Evolutionary conservation across 768 basidiomycete species (phyloP).

Genomic region (Boletus sp.): DNA sequence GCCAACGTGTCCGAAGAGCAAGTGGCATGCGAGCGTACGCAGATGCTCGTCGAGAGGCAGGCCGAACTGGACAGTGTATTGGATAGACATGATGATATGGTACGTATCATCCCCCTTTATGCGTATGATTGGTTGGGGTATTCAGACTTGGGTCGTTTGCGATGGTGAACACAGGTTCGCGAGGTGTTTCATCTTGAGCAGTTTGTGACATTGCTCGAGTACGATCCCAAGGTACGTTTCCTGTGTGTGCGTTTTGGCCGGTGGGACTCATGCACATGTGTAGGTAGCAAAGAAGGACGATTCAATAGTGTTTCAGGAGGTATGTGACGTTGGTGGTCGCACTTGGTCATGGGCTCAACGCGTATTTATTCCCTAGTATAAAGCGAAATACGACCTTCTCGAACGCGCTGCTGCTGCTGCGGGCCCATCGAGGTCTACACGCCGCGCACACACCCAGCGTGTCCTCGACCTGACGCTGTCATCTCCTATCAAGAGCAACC

Average conservation of each 20-base stretch:
- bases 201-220: conserved; percentile 71
- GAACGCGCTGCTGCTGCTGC: conserved; percentile 41
- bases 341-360: not conserved
- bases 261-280: not conserved
- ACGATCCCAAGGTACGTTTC: conserved; percentile 63
- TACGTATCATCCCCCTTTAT: conserved; percentile 38
- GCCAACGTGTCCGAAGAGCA: conserved; percentile 14
- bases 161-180: conserved; percentile 51
- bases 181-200: conserved; percentile 88
- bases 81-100: conserved; percentile 70
- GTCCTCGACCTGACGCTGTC: conserved; percentile 41
- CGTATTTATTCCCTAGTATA: conserved; percentile 42
- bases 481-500: conserved; percentile 15
- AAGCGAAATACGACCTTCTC: conserved; percentile 59
- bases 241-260: not conserved
- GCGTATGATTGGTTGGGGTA: not conserved
- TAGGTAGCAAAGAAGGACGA: conserved; percentile 73
- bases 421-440: conserved; percentile 56
- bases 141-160: not conserved
- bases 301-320: conserved; percentile 69
- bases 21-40: conserved; percentile 37
- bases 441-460: conserved; percentile 54
- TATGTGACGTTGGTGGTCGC: conserved; percentile 33
- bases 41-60: conserved; percentile 58
- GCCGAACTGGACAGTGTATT: conserved; percentile 53